A percentile compares a stretch with the other conserved stretches of the same genome.
Conservation (phyloP, 2,329 filamentous ascomycete species). For the Fusarium aywerte region DNA sequence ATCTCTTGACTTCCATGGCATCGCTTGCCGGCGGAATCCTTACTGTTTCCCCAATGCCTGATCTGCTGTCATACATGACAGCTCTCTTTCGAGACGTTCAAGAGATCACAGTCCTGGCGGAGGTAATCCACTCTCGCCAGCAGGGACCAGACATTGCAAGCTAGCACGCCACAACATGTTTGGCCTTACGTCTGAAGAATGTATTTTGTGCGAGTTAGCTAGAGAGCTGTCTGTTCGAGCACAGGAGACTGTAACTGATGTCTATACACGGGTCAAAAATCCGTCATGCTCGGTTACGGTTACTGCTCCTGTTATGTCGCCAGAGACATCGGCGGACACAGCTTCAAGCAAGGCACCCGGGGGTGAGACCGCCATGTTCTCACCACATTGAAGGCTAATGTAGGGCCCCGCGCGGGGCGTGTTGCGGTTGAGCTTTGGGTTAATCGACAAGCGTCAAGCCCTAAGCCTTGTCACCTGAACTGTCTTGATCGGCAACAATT, state of each 20-base stretch:
- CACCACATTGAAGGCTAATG: conserved; percentile 35
- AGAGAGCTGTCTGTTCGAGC: conserved; percentile 20
- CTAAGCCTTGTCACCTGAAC: conserved; percentile 9
- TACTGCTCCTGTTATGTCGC: conserved; percentile 36
- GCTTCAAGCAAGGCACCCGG: conserved; percentile 36
- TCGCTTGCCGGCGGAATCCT: conserved; percentile 34
- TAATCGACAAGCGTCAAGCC: conserved; percentile 10
- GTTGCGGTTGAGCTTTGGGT: conserved; percentile 13
- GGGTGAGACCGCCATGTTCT: conserved; percentile 39
- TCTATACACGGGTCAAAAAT: conserved; percentile 25
- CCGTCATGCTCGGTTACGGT: conserved; percentile 42
- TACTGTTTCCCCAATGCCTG: conserved; percentile 21
- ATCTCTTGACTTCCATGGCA: conserved; percentile 25
- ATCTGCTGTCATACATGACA: conserved; percentile 37
- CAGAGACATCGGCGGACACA: conserved; percentile 26
- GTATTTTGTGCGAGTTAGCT: conserved; percentile 31
- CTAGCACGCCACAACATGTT: conserved; percentile 29
- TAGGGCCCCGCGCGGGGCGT: conserved; percentile 21
- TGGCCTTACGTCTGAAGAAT: conserved; percentile 30
- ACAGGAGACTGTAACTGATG: conserved; percentile 24
- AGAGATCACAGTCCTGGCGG: conserved; percentile 26
- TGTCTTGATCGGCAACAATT: conserved; percentile 23
- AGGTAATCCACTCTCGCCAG: conserved; percentile 37
- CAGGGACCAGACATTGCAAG: conserved; percentile 30
- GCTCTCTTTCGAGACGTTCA: conserved; percentile 29